A percentile compares a stretch with the other conserved stretches of the same genome.
Conservation (phyloP, 148 eudicot genomes). For the Polygonum maritimum region DNA sequence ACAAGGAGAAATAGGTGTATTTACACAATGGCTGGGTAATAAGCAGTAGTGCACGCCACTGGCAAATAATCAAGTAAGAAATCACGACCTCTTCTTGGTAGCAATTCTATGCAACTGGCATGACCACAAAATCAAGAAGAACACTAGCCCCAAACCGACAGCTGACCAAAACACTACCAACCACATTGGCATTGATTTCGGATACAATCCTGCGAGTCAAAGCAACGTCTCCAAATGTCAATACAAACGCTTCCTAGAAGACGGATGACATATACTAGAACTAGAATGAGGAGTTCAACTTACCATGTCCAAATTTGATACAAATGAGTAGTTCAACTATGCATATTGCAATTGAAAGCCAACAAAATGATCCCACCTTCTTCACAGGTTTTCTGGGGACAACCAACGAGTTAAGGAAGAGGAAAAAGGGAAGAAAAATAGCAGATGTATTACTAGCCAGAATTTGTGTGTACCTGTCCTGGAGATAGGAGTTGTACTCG, state of each 20-base stretch:
- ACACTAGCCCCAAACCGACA: constrained; percentile 30
- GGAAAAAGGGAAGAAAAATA: too few species aligned
- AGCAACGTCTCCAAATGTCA: background rate
- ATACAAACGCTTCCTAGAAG: background rate
- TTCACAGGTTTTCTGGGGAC: constrained; percentile 61
- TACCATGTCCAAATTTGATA: constrained; percentile 92
- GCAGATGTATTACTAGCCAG: background rate
- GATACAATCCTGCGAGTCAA: constrained; percentile 58
- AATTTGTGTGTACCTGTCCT: constrained; percentile 52
- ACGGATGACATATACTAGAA: background rate
- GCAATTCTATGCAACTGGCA: constrained; percentile 50
- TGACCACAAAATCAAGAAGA: constrained; percentile 64
- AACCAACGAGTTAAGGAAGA: background rate
- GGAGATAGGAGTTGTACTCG: constrained; percentile 90
- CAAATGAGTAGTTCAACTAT: constrained; percentile 89
- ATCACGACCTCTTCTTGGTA: constrained; percentile 53
- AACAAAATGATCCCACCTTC: constrained; percentile 90
- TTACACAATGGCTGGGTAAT: constrained; percentile 9
- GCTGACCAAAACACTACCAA: constrained; percentile 66
- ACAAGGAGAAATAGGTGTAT: background rate
- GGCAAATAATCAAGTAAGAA: background rate
- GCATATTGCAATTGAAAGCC: constrained; percentile 95
- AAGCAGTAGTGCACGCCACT: background rate
- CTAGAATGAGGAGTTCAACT: constrained; percentile 13
- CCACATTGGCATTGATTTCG: constrained; percentile 74